Evolutionary conservation across 257 asterid genomes (phyloP).

Genomic region (Avicennia marina): DNA sequence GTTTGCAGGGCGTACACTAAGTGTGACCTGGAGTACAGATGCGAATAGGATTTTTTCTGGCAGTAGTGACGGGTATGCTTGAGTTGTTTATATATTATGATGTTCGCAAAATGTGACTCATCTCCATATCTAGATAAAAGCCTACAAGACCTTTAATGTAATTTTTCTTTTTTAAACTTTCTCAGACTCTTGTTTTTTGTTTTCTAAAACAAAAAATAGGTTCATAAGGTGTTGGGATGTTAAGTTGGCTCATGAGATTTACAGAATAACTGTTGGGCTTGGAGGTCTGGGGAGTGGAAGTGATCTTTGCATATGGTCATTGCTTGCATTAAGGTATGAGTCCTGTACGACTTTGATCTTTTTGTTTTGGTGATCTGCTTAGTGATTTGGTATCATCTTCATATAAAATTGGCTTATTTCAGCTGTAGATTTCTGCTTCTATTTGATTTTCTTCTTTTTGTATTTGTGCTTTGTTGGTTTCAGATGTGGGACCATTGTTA

Average conservation of each 20-base stretch:
- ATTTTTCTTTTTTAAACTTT: no score
- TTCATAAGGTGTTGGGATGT: slow-evolving; percentile 77
- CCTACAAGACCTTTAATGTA: no score
- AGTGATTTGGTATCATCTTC: not conserved
- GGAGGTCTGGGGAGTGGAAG: slow-evolving; percentile 59
- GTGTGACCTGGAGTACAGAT: slow-evolving; percentile 68
- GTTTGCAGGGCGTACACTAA: slow-evolving; percentile 48
- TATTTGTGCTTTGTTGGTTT: slow-evolving; percentile 9
- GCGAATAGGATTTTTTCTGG: slow-evolving; percentile 59
- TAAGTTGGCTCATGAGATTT: slow-evolving; percentile 42
- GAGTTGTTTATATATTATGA: not conserved
- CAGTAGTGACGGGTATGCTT: slow-evolving; percentile 71
- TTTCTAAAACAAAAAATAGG: slow-evolving; percentile 20
- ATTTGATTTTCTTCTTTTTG: not conserved
- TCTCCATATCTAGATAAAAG: no score
- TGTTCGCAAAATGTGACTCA: no score
- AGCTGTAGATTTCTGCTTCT: no score
- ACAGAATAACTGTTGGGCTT: slow-evolving; percentile 60
- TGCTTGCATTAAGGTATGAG: slow-evolving; percentile 56
- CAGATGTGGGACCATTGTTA: slow-evolving; percentile 57
- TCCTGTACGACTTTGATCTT: not conserved
- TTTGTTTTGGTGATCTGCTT: not conserved
- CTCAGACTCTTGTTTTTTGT: no score
- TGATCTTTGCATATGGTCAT: slow-evolving; percentile 64
- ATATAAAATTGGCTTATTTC: no score